These are phyloP conservation scores for Hortiboletus campestris DNA, from an alignment of 768 basidiomycete species.

Conservation along the genomic window DNA sequence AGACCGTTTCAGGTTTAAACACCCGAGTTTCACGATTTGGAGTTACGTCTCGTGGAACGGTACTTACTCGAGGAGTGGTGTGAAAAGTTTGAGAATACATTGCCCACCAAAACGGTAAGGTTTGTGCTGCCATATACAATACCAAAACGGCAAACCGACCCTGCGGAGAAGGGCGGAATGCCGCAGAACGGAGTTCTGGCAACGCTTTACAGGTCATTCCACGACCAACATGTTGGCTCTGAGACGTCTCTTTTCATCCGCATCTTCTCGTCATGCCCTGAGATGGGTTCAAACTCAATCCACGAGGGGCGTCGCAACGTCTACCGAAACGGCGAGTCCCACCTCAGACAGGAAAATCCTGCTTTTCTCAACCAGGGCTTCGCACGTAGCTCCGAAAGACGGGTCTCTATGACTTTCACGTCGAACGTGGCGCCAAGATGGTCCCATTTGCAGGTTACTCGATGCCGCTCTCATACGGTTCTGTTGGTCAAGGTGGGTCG, in stretches of 20 bases:
- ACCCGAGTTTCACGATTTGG: background rate
- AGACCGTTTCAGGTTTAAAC: background rate
- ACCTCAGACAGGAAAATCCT: background rate
- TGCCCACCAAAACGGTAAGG: no score
- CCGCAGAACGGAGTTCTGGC: background rate
- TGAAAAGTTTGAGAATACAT: no score
- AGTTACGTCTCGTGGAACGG: background rate
- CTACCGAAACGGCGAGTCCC: conserved; percentile 19
- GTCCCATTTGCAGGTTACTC: conserved; percentile 93
- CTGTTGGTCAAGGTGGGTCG: conserved; percentile 70
- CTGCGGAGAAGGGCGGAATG: conserved; percentile 4
- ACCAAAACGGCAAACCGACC: background rate
- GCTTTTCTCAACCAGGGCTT: background rate
- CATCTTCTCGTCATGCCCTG: background rate
- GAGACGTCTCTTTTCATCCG: background rate
- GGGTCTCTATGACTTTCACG: conserved; percentile 85
- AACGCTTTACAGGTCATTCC: background rate
- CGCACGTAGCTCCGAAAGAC: conserved; percentile 54
- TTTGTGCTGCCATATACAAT: no score
- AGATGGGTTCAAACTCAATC: background rate
- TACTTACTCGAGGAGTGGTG: no score
- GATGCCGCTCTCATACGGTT: conserved; percentile 89
- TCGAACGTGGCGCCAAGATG: conserved; percentile 85
- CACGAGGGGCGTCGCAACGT: conserved; percentile 18
- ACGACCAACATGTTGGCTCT: conserved; percentile 10